These are phyloP conservation scores for Cornus suecica DNA, from an alignment of 148 eudicot species.

Conservation along the genomic window DNA sequence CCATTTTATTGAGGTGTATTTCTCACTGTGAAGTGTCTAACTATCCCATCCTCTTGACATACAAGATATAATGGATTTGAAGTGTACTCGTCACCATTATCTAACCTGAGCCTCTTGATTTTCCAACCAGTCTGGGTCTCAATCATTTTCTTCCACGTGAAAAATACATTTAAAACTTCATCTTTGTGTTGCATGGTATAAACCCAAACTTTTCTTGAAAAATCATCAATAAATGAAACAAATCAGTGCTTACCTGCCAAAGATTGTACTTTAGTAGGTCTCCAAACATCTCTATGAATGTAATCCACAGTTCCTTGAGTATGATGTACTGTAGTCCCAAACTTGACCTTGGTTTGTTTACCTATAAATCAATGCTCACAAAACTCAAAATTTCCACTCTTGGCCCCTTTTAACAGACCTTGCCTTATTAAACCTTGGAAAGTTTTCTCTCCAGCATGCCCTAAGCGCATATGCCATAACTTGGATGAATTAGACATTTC, in stretches of 20 bases:
- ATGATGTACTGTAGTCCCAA: neutral
- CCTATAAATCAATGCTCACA: neutral
- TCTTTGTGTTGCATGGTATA: neutral
- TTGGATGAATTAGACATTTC: no score
- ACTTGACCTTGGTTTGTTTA: neutral
- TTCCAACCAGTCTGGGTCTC: neutral
- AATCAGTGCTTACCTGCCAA: neutral
- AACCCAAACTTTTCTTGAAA: neutral
- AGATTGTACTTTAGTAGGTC: neutral
- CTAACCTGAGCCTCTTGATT: no score
- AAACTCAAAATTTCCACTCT: no score
- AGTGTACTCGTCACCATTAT: neutral
- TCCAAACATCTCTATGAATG: neutral
- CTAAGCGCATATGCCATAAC: no score
- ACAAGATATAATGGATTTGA: neutral
- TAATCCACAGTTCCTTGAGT: neutral
- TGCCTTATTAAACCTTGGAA: no score
- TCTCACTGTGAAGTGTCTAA: no score
- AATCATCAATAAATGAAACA: neutral
- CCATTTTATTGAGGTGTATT: no score
- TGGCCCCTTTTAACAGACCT: neutral
- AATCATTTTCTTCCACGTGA: neutral
- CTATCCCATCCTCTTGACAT: neutral
- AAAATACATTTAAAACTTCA: neutral
- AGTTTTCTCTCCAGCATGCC: no score